Percentiles rank a stretch among this genome's conserved stretches.
phyloP scores from a whole-genome alignment of 2,329 filamentous ascomycete species.

The Laburnicola sp. region DNA sequence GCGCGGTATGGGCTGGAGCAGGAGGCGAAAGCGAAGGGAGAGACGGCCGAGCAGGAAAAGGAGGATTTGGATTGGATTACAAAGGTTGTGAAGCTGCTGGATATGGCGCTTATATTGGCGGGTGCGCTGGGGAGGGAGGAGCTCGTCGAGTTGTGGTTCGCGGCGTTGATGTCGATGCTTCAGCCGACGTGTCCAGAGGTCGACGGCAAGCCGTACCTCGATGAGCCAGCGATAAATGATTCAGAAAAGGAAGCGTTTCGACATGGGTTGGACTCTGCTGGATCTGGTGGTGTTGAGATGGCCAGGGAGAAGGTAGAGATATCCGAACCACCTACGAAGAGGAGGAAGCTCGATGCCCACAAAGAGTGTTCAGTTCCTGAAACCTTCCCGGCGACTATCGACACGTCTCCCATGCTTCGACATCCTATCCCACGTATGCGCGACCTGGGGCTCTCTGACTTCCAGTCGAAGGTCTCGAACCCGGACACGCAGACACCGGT shows the following conservation, averaged over 20 bases:
- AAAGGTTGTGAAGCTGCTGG: slow-evolving; percentile 66
- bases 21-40: slow-evolving; percentile 18
- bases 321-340: slow-evolving; percentile 21
- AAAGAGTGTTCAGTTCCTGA: slow-evolving; percentile 5
- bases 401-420: slow-evolving; percentile 16
- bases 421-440: slow-evolving; percentile 26
- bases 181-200: no score
- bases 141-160: slow-evolving; percentile 54
- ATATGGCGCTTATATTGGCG: slow-evolving; percentile 75
- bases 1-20: background rate
- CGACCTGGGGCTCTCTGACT: slow-evolving; percentile 27
- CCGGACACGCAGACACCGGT: slow-evolving; percentile 55
- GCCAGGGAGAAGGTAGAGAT: background rate
- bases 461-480: slow-evolving; percentile 33
- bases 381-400: slow-evolving; percentile 22
- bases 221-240: no score
- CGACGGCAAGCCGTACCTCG: no score
- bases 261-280: no score
- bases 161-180: slow-evolving; percentile 44
- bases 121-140: slow-evolving; percentile 44
- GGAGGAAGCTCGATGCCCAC: slow-evolving; percentile 17
- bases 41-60: slow-evolving; percentile 16
- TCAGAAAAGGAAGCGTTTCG: no score
- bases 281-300: slow-evolving; percentile 1
- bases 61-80: slow-evolving; percentile 53